These are phyloP conservation scores for Talaromyces trachyspermus DNA, from an alignment of 495 filamentous ascomycete genomes.

Conservation along the genomic window DNA sequence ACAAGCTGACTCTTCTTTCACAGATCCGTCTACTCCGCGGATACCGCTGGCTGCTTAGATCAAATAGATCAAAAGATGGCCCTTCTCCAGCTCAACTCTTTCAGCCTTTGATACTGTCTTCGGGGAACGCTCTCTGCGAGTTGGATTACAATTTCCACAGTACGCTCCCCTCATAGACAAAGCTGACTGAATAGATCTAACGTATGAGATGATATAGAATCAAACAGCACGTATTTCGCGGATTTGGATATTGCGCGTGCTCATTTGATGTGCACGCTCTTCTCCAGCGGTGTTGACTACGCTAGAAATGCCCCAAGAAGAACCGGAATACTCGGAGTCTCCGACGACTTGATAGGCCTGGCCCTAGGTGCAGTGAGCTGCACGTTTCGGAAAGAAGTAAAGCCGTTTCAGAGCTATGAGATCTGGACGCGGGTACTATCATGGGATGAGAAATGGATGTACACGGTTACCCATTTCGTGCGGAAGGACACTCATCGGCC, in stretches of 20 bases:
- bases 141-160: constrained; percentile 74
- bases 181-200: too few relatives aligned
- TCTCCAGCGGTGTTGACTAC: constrained; percentile 32
- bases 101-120: constrained; percentile 34
- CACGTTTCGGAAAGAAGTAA: constrained; percentile 62
- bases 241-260: constrained; percentile 70
- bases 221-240: constrained; percentile 74
- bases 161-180: too few relatives aligned
- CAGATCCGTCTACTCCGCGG: constrained; percentile 9
- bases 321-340: constrained; percentile 10
- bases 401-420: constrained; percentile 60
- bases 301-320: constrained; percentile 16
- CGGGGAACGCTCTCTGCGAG: constrained; percentile 47
- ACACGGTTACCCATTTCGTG: constrained; percentile 57
- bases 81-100: constrained; percentile 26
- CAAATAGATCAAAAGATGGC: constrained; percentile 7
- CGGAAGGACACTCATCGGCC: constrained; percentile 35
- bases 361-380: constrained; percentile 62
- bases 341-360: constrained; percentile 36
- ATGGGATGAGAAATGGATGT: constrained; percentile 72
- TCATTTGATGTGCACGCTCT: constrained; percentile 52
- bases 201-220: too few relatives aligned
- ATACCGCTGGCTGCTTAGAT: constrained; percentile 5
- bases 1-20: too few relatives aligned
- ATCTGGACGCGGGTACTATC: constrained; percentile 62